phyloP scores from a whole-genome alignment of 1,284 basidiomycete genomes.

The Ustilago cynodontis region DNA sequence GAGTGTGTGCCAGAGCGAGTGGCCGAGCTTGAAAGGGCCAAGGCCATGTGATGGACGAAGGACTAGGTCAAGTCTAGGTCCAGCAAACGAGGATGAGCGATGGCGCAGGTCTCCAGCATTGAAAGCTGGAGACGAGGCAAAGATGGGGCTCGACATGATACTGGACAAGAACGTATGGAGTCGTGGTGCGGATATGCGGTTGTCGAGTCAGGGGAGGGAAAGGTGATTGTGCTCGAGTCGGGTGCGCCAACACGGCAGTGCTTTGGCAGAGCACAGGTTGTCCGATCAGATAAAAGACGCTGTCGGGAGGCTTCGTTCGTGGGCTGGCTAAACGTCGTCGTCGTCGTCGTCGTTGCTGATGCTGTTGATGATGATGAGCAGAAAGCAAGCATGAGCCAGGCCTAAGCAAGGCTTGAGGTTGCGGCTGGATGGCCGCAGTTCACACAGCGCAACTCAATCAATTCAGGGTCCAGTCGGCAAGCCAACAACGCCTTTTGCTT shows the following conservation, averaged over 20 bases:
- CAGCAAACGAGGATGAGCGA: constrained; percentile 33
- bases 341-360: not conserved
- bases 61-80: constrained; percentile 36
- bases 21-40: constrained; percentile 53
- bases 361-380: not conserved
- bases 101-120: constrained; percentile 12
- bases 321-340: too few species aligned
- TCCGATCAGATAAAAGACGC: not conserved
- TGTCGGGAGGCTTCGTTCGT: not conserved
- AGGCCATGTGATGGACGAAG: constrained; percentile 41
- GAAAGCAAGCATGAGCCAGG: too few species aligned
- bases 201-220: not conserved
- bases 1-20: constrained; percentile 56
- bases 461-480: constrained; percentile 33
- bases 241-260: too few species aligned
- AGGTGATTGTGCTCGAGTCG: not conserved
- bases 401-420: too few species aligned
- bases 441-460: constrained; percentile 5
- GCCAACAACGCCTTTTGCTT: not conserved
- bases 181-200: not conserved
- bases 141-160: constrained; percentile 47
- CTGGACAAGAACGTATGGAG: too few species aligned
- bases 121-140: constrained; percentile 19
- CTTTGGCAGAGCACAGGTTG: too few species aligned
- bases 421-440: constrained; percentile 23